Conservation (phyloP, 208 protist species). For the Perkinsela sp. region DNA sequence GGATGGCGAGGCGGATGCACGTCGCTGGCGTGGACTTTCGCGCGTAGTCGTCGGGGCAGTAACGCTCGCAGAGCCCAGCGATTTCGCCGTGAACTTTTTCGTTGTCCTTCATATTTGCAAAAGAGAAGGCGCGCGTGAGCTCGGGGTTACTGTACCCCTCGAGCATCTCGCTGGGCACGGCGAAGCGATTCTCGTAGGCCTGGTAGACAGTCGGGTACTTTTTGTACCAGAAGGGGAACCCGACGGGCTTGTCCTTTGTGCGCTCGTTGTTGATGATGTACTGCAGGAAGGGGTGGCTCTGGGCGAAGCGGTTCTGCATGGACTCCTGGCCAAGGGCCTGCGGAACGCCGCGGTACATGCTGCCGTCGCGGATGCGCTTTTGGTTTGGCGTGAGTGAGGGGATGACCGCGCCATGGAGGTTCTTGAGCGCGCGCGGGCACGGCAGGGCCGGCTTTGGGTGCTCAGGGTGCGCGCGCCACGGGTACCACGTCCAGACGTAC, state of each 20-base stretch:
- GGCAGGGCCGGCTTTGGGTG: conserved; percentile 57
- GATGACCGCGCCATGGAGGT: conserved; percentile 52
- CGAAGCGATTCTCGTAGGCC: conserved; percentile 59
- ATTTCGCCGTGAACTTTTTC: conserved; percentile 60
- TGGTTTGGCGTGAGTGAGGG: conserved; percentile 36
- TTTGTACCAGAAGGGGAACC: conserved; percentile 69
- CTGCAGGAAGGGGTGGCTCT: conserved; percentile 46
- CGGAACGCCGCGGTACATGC: conserved; percentile 15
- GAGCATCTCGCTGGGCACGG: conserved; percentile 53
- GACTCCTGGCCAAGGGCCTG: conserved; percentile 24
- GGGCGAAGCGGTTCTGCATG: conserved; percentile 26
- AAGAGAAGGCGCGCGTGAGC: conserved; percentile 34
- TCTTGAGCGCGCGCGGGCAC: conserved; percentile 48
- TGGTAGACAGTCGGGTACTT: conserved; percentile 64
- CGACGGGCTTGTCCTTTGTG: conserved; percentile 21
- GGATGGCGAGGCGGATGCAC: conserved; percentile 42
- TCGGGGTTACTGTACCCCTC: conserved; percentile 36
- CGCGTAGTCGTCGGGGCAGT: conserved; percentile 61
- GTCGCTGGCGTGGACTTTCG: conserved; percentile 47
- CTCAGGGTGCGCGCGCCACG: conserved; percentile 64
- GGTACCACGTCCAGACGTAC: conserved; percentile 66
- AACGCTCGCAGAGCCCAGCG: conserved; percentile 65
- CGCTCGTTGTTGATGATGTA: conserved; percentile 20
- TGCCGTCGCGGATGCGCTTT: conserved; percentile 57
- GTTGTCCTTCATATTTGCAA: conserved; percentile 43